Evolutionary conservation across 805 yeast species (phyloP), one percentile per base, ranked within the genome.

Genomic region (Metschnikowia koreensis): DNA sequence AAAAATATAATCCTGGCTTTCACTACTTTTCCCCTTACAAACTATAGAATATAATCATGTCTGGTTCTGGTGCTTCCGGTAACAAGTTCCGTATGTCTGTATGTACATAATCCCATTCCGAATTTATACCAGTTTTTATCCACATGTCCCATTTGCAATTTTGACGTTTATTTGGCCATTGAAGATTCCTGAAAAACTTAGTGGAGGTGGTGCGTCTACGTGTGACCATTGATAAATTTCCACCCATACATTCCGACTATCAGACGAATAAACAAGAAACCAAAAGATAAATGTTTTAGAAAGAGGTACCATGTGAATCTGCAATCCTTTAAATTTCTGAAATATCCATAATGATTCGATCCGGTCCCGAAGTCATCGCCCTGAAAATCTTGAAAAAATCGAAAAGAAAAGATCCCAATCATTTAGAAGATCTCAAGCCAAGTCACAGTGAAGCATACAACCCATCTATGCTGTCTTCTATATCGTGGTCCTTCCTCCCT

Each of bases 81-180:
- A 94, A 91, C 87, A 93, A 93, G 85, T 94, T 87, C 90, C 91
- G 97, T 83, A 90, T 93, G 89, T 91, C 99, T 79, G 96, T 89
- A 89, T 79, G 96, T 88, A 60, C 65, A 56, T 52, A 34, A 22
- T 37, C 47, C 37, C 27, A 12, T 10, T 42, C 40, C 40, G 16
- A 34, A 17, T 15, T 13, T 26, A 26, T 12, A 27, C 16, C 16
- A 12, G 31, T 13, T 15, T 27, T 41, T 41, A 28, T 28, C 44
- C 44, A 17, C 44, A 40, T 33, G 43, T 33, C 13, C 34, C n/a
- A 9, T 36, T 6, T 12, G 28, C 29, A 9, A 3, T 40, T 2
- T 3, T 31, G 22, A 2, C 22, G 22, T 4, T 22, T 22, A 22
- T 22, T 3, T 31, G 34, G 34, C 34, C 34, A 31, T 31, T 31